Evolutionary conservation across 768 basidiomycete species (phyloP).

Genomic region (Russula olivacea): DNA sequence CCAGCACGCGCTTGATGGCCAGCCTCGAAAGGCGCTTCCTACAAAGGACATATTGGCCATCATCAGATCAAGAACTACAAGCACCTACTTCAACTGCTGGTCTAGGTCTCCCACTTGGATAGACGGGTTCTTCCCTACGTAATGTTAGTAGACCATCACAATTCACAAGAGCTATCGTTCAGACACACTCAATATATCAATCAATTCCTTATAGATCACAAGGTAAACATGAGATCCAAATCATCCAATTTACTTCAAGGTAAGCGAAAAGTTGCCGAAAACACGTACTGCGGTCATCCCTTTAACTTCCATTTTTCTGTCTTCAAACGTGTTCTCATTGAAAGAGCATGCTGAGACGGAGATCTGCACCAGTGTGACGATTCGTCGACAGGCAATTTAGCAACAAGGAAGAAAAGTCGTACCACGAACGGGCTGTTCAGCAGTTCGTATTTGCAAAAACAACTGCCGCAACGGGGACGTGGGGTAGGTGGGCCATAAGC

Average conservation of each 20-base stretch:
- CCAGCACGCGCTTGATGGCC: slow-evolving; percentile 6
- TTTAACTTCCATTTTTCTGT: slow-evolving; percentile 5
- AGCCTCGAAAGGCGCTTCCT: slow-evolving; percentile 1
- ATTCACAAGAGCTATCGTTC: neutral
- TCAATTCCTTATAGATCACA: neutral
- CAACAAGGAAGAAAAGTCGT: neutral
- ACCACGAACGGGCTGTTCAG: slow-evolving; percentile 8
- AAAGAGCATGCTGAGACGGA: slow-evolving; percentile 16
- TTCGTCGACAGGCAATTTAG: neutral
- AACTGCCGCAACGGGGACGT: neutral
- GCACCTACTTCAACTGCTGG: slow-evolving; percentile 7
- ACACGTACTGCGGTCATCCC: slow-evolving; percentile 19
- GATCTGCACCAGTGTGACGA: slow-evolving; percentile 1
- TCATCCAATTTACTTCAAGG: neutral
- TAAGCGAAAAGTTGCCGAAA: too few species aligned
- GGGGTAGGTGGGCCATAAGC: neutral
- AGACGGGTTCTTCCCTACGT: slow-evolving; percentile 3
- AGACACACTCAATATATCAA: slow-evolving; percentile 8
- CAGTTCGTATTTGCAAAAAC: neutral
- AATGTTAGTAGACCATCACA: neutral
- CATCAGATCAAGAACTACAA: neutral
- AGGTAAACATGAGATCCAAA: neutral
- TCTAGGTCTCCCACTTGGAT: slow-evolving; percentile 4
- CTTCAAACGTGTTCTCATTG: slow-evolving; percentile 15
- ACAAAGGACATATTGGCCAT: neutral